Conservation (phyloP, 202 grass and related monocot species). For the Thinopyrum obtusiflorum region DNA sequence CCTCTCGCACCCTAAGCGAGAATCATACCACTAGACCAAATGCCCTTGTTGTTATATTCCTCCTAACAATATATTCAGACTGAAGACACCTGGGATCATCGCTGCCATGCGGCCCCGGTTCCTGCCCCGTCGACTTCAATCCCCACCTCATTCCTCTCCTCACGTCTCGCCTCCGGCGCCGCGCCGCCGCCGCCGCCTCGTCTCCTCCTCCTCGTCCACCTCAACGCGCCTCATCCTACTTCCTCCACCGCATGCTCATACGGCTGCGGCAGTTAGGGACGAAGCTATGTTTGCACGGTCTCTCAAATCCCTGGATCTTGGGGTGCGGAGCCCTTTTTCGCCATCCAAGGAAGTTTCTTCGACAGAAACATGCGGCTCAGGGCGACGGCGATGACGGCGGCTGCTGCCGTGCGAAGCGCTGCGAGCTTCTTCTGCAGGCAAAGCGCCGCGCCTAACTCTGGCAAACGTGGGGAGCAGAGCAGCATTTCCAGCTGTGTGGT, state of each 20-base stretch:
- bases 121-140: neutral
- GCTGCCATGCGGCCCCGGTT: neutral
- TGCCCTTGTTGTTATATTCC: constrained; percentile 23
- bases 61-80: neutral
- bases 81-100: neutral
- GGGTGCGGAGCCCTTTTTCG: neutral
- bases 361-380: neutral
- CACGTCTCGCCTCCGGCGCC: neutral
- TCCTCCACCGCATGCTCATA: neutral
- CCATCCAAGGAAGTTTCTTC: neutral
- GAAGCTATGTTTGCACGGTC: neutral
- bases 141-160: neutral
- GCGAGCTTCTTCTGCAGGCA: neutral
- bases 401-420: neutral
- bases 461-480: neutral
- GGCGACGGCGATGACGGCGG: neutral
- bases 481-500: neutral
- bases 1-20: constrained; percentile 94
- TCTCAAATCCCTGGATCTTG: constrained; percentile 9
- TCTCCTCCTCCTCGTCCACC: neutral
- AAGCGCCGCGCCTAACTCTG: neutral
- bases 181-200: neutral
- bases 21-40: constrained; percentile 99
- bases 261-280: neutral
- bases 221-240: neutral